These are phyloP conservation scores for Podospora pseudopauciseta DNA, from an alignment of 495 filamentous ascomycete species.

Conservation along the genomic window DNA sequence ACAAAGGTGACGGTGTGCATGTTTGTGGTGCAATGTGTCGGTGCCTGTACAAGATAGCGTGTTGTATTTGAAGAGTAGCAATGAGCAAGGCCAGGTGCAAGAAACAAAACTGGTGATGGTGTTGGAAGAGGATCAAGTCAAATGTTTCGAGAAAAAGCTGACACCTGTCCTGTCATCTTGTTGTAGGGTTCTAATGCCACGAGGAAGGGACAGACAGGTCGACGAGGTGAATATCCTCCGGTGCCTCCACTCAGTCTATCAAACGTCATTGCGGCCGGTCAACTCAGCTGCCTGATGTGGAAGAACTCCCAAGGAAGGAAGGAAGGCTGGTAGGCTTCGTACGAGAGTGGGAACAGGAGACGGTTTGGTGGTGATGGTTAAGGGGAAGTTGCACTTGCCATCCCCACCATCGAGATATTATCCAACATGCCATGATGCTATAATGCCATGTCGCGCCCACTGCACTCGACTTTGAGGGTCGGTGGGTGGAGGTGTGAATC, in stretches of 20 bases:
- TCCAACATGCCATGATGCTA: no score
- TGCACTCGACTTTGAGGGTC: neutral
- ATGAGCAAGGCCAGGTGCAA: neutral
- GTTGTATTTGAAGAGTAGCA: neutral
- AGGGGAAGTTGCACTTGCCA: no score
- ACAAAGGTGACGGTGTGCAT: neutral
- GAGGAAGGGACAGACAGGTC: neutral
- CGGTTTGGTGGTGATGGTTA: neutral
- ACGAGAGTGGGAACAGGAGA: neutral
- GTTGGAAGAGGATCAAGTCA: neutral
- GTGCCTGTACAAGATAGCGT: neutral
- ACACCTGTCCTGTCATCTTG: neutral
- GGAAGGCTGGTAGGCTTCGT: neutral
- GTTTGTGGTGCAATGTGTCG: neutral
- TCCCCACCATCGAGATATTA: no score
- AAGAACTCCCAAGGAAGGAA: neutral
- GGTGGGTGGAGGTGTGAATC: no score
- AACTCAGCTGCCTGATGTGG: neutral
- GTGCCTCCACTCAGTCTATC: neutral
- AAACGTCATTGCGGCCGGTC: neutral
- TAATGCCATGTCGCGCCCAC: neutral
- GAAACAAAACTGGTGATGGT: neutral
- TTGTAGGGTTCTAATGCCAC: neutral
- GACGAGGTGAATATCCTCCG: neutral
- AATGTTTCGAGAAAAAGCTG: neutral